Evolutionary conservation across 176 grass and related monocot species (phyloP), one percentile per base, ranked within the genome.

Genomic region (Dactylis glomerata): DNA sequence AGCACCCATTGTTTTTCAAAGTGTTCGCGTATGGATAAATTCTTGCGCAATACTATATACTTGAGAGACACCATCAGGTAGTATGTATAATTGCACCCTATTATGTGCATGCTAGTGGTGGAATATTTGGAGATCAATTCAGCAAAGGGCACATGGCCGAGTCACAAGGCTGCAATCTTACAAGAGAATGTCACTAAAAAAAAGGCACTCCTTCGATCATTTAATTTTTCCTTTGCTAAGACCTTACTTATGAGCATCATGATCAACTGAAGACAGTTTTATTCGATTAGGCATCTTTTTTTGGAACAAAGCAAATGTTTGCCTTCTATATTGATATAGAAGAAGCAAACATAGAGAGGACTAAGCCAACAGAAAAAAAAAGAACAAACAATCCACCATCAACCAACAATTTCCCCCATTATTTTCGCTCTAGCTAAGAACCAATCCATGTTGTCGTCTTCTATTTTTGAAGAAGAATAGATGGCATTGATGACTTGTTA

Each of bases 31-130:
- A 45, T 10, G 23, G 55, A 28, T 47, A 42, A 56, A 62, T 63
- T 86, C 41, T 19, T 31, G n/a, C 6, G 41, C 24, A 86, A 76
- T 15, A 62, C 58, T 30, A 9, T 28, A 45, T 42, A 15, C n/a
- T 31, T 47, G 26, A 28, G 62, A 51, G 45, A 46, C 45, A 75
- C 71, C 27, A 32, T 32, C 24, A 20, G 12, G 8, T 9, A 22
- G 27, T 75, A 74, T 74, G 26, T 74, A 75, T 75, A 15, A 75
- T 47, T 70, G 45, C 59, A 68, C 33, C 41, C 27, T 28, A 78
- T 61, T 52, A 23, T 1, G 10, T 58, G n/a, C 16, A 80, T 86
- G 68, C 19, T 20, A 80, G 5, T 47, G 40, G 41, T 22, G 30
- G 66, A 80, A 61, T 73, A 28, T 47, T 23, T 49, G 11, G 7